These are phyloP conservation scores for Fragosphaeria purpurea DNA, from an alignment of 2,329 filamentous ascomycete genomes.

Conservation along the genomic window DNA sequence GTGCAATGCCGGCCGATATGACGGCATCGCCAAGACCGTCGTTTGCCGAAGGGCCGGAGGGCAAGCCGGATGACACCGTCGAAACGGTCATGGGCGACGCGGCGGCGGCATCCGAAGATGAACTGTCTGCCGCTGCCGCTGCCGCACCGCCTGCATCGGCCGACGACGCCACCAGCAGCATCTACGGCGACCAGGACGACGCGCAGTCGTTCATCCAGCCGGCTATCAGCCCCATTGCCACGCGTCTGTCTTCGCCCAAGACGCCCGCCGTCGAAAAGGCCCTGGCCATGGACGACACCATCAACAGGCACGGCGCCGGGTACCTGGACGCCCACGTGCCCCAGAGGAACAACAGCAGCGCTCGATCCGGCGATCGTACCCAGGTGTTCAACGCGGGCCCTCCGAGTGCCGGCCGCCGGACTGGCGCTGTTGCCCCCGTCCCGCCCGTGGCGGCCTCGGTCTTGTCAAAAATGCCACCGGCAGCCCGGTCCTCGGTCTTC, in stretches of 20 bases:
- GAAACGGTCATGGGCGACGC: no score
- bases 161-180: conserved; percentile 2
- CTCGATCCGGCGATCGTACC: not conserved
- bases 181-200: conserved; percentile 40
- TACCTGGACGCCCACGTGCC: conserved; percentile 22
- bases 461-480: not conserved
- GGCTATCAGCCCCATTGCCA: conserved; percentile 46
- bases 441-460: not conserved
- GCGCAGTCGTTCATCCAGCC: conserved; percentile 51
- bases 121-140: not conserved
- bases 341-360: not conserved
- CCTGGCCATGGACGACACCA: conserved; percentile 35
- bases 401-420: conserved; percentile 25
- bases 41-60: not conserved
- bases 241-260: conserved; percentile 41
- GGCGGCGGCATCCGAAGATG: no score
- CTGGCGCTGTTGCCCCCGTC: conserved; percentile 13
- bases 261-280: conserved; percentile 50
- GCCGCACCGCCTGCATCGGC: not conserved
- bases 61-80: no score
- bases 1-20: no score
- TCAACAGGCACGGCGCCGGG: conserved; percentile 15
- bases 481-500: conserved; percentile 8
- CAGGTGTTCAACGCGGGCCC: not conserved
- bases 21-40: conserved; percentile 2